Conservation (phyloP, 345 rosid genomes). For the Noccaea bulbosa region DNA sequence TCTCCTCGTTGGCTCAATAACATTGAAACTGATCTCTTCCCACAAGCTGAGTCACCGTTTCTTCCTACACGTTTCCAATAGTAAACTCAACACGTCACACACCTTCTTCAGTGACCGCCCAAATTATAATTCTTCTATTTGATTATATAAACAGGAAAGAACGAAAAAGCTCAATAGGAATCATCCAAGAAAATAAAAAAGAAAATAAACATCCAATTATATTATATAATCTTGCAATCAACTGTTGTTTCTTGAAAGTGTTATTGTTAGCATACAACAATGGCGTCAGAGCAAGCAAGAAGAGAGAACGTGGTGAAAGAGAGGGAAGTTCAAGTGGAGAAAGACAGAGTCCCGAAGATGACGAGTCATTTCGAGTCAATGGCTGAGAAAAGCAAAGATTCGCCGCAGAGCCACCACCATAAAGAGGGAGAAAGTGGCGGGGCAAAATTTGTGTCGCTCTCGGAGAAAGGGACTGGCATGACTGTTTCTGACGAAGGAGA, state of each 20-base stretch:
- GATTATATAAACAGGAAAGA: constrained; percentile 35
- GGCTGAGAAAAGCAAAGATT: constrained; percentile 31
- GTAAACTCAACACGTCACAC: constrained; percentile 46
- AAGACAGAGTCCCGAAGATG: constrained; percentile 67
- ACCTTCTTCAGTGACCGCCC: constrained; percentile 30
- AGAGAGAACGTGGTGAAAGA: constrained; percentile 53
- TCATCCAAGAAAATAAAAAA: not conserved
- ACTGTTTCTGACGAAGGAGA: constrained; percentile 35
- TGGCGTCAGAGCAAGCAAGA: constrained; percentile 71
- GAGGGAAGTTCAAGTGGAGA: constrained; percentile 54
- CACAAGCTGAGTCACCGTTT: constrained; percentile 34
- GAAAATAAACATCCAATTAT: not conserved
- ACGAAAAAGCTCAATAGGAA: constrained; percentile 5
- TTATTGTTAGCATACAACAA: constrained; percentile 19
- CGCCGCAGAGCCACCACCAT: constrained; percentile 4
- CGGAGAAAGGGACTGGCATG: constrained; percentile 32
- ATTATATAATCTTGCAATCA: not conserved
- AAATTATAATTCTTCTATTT: not conserved
- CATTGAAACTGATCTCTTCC: constrained; percentile 15
- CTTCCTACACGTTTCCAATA: constrained; percentile 42
- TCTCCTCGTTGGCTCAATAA: constrained; percentile 3
- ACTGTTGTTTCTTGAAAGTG: constrained; percentile 8
- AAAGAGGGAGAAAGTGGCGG: constrained; percentile 31
- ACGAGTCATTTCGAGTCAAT: constrained; percentile 63
- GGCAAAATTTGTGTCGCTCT: constrained; percentile 46